Evolutionary conservation across 179 eudicot genomes (phyloP).

Genomic region (Silene noctiflora): DNA sequence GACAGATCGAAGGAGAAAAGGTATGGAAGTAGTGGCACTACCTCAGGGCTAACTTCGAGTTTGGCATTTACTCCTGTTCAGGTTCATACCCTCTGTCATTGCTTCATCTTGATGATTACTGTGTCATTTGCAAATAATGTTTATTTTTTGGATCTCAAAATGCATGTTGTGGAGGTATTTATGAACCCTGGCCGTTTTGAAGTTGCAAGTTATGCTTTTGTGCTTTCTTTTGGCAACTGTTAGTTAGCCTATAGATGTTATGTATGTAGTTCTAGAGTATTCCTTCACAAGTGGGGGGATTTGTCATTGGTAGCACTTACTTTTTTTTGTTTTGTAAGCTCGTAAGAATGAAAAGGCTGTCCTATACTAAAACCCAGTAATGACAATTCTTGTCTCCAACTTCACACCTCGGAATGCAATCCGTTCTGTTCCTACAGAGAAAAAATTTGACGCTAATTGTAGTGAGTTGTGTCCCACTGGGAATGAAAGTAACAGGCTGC

Average conservation of each 20-base stretch:
- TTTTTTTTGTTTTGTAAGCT: not conserved
- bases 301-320: not conserved
- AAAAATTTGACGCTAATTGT: too few relatives aligned
- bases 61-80: constrained; percentile 98
- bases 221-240: constrained; percentile 4
- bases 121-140: not conserved
- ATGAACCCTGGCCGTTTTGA: not conserved
- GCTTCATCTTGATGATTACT: constrained; percentile 2
- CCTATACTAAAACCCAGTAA: too few relatives aligned
- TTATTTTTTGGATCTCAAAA: not conserved
- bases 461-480: not conserved
- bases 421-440: not conserved
- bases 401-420: not conserved
- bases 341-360: too few relatives aligned
- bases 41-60: constrained; percentile 94
- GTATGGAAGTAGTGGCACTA: constrained; percentile 78
- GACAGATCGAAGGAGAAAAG: constrained; percentile 76
- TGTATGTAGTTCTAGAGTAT: not conserved
- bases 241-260: not conserved
- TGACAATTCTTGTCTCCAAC: too few relatives aligned
- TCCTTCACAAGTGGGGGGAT: not conserved
- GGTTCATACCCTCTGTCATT: constrained; percentile 36
- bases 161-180: not conserved
- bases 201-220: not conserved
- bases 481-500: not conserved